Percentiles rank a stretch among this genome's conserved stretches.
phyloP scores from a whole-genome alignment of 2,329 filamentous ascomycete species.

The Fusarium napiforme region DNA sequence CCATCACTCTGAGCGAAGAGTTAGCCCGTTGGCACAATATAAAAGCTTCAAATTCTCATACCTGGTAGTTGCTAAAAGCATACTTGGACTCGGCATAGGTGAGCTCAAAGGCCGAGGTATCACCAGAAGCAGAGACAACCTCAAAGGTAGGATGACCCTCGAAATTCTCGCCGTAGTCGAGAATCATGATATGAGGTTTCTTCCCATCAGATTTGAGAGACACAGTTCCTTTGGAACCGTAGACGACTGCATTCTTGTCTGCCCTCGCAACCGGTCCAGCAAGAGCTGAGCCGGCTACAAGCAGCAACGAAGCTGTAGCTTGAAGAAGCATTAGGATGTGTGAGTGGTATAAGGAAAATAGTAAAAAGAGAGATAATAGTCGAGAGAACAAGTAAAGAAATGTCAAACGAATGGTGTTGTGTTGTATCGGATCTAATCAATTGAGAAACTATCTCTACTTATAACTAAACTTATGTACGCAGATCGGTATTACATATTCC shows the following conservation, averaged over 20 bases:
- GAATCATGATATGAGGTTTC: neutral
- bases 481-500: neutral
- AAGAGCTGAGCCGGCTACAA: neutral
- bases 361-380: neutral
- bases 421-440: no score
- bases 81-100: neutral
- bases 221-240: neutral
- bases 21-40: neutral
- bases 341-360: neutral
- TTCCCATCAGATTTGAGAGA: neutral
- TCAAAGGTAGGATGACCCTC: neutral
- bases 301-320: neutral
- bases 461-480: no score
- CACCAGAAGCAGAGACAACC: neutral
- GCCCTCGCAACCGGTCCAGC: neutral
- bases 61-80: neutral
- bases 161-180: neutral
- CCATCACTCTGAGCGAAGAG: neutral
- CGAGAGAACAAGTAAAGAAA: fast-evolving
- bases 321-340: neutral
- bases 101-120: neutral
- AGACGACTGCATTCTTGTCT: neutral
- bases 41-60: no score
- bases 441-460: no score
- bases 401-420: fast-evolving